Evolutionary conservation across 2,329 filamentous ascomycete genomes (phyloP).

Genomic region (Cercospora zeae-maydis): DNA sequence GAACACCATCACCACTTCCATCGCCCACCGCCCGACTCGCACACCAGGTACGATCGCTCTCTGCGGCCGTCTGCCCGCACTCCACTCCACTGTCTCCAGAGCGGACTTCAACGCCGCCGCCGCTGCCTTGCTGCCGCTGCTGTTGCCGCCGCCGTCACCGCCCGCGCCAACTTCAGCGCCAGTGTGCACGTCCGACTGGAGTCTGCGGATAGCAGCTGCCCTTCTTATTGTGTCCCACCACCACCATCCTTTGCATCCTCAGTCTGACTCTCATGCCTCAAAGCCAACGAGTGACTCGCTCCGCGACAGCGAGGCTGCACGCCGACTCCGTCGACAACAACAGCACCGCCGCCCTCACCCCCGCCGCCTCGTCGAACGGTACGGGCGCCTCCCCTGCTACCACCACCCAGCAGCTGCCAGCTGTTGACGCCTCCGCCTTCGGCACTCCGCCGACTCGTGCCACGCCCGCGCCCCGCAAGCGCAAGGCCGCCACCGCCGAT

Average conservation of each 20-base stretch:
- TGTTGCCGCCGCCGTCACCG: background rate
- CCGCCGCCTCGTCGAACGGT: conserved; percentile 34
- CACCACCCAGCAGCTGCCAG: background rate
- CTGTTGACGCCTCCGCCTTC: conserved; percentile 24
- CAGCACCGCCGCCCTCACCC: conserved; percentile 36
- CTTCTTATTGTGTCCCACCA: background rate
- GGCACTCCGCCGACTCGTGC: conserved; percentile 48
- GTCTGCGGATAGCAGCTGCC: conserved; percentile 10
- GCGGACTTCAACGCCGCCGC: conserved; percentile 11
- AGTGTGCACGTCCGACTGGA: conserved; percentile 10
- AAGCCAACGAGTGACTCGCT: conserved; percentile 28
- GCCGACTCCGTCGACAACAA: conserved; percentile 19
- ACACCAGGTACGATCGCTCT: conserved; percentile 12
- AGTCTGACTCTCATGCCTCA: conserved; percentile 27
- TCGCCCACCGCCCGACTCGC: conserved; percentile 3
- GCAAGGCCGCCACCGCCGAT: conserved; percentile 46
- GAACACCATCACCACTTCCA: conserved; percentile 7
- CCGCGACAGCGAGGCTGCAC: conserved; percentile 68
- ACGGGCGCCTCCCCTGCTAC: conserved; percentile 25
- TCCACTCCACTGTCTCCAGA: conserved; percentile 1
- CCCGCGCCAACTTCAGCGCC: background rate
- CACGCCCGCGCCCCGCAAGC: conserved; percentile 70
- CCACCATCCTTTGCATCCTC: conserved; percentile 2
- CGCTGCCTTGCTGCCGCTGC: background rate
- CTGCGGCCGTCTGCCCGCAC: background rate